phyloP scores from a whole-genome alignment of 768 basidiomycete species.

The Suillus cothurnatus region DNA sequence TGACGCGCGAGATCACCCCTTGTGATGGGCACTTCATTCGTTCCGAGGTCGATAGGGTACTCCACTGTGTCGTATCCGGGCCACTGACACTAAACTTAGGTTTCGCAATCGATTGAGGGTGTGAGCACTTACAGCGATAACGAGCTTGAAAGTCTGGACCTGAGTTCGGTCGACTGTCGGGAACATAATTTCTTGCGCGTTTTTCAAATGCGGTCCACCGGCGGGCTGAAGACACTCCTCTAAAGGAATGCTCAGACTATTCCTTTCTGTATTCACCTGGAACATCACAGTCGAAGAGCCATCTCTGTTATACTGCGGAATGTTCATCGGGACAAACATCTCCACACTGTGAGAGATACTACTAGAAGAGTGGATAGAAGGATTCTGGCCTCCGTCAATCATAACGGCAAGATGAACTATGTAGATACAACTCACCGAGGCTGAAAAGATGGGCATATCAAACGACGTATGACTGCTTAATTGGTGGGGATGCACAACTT shows the following conservation, averaged over 20 bases:
- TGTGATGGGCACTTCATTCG: not conserved
- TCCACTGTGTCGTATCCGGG: slow-evolving; percentile 12
- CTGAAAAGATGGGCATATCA: not conserved
- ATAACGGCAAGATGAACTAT: not conserved
- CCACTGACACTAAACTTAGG: slow-evolving; percentile 12
- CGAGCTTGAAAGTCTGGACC: not conserved
- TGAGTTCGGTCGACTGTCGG: not conserved
- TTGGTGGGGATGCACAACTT: not conserved
- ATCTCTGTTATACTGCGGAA: not conserved
- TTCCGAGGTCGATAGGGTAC: slow-evolving; percentile 7
- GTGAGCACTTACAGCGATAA: slow-evolving; percentile 7
- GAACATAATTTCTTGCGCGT: slow-evolving; percentile 10
- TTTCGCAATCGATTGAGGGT: not conserved
- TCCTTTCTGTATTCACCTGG: not conserved
- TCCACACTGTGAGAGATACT: not conserved
- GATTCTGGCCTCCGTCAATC: not conserved
- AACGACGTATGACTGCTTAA: not conserved
- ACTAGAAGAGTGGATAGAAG: not conserved
- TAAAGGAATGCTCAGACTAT: slow-evolving; percentile 7
- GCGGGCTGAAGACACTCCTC: not conserved
- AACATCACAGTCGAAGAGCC: slow-evolving; percentile 6
- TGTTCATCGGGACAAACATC: slow-evolving; percentile 4
- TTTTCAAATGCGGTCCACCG: not conserved
- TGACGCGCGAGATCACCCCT: slow-evolving; percentile 10
- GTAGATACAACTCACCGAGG: not conserved